Evolutionary conservation across 2,329 filamentous ascomycete species (phyloP), one percentile per base, ranked within the genome.

Genomic region (Corinectria fuckeliana): DNA sequence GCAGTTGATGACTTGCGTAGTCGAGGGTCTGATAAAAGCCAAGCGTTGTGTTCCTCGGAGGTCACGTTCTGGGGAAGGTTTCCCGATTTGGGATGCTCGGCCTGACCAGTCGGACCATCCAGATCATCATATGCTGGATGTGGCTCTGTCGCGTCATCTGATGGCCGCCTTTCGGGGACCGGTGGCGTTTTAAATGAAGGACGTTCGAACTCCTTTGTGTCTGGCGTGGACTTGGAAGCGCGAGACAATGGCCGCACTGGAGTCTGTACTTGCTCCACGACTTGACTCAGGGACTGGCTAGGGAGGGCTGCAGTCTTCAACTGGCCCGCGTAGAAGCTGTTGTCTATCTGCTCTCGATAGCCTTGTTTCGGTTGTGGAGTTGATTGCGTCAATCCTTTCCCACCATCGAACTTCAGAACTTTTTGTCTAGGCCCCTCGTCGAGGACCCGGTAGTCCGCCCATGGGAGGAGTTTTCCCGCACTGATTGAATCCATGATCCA

Each of bases 401-500:
- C 89, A 14, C 80, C 80, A 64, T 82, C 78, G 28, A 89, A 81
- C 52, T 78, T 83, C 48, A 99, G 79, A 1, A 93, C 83, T 68
- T 91, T 92, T 76, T 99, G 95, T 9, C 88, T 86, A 0, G 89
- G 86, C 0, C 92, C 93, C 74, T 97, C 92, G 65, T 95, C 91
- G 4, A 97, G 80, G 1, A 97, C 88, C 26, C 92, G 87, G 72
- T 95, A 99, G 11, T 88, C 82, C 60, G 90, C 83, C 95, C 96
- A 99, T 0, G 94, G 90, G 25, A 98, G 80, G 42, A 97, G 77
- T 69, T 86, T 90, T 5, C 92, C 92, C 6, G 91, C 91, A 57
- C 86, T 82, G 44, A 98, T 86, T 61, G 93, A 97, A 68, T 99
- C 94, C 13, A 92, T 89, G 3, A 99, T 86, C 95, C 95, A 99